A percentile compares a stretch with the other conserved stretches of the same genome.
phyloP scores from a whole-genome alignment of 495 filamentous ascomycete species.

The Aspergillus steynii region DNA sequence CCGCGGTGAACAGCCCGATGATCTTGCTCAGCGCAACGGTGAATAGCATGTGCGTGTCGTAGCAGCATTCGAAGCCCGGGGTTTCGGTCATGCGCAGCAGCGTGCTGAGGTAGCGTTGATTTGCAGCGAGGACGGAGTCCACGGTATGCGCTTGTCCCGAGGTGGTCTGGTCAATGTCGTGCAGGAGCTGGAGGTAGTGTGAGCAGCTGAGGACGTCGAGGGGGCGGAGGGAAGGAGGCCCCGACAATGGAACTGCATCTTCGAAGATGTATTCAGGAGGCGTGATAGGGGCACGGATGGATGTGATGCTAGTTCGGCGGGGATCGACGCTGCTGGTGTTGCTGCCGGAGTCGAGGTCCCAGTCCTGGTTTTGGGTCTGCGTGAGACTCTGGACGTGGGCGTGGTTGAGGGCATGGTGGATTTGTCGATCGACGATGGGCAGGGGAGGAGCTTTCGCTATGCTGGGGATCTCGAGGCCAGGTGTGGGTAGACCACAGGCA shows the following conservation, averaged over 20 bases:
- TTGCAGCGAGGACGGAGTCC: conserved; percentile 17
- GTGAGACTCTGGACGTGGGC: neutral
- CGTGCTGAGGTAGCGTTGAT: conserved; percentile 14
- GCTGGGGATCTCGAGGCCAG: neutral
- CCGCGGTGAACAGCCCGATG: conserved; percentile 12
- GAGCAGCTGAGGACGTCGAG: conserved; percentile 3
- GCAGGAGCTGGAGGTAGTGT: conserved; percentile 16
- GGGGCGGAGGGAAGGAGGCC: neutral
- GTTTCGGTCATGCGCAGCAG: conserved; percentile 14
- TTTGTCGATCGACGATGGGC: neutral
- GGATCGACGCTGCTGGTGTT: conserved; percentile 4
- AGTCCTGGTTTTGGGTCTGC: conserved; percentile 10
- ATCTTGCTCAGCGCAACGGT: conserved; percentile 19
- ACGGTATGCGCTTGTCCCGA: conserved; percentile 1
- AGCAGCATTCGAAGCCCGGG: conserved; percentile 7
- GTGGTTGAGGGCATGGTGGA: too few relatives aligned
- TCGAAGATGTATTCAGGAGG: conserved; percentile 3
- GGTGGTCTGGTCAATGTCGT: conserved; percentile 16
- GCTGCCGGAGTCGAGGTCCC: conserved; percentile 14
- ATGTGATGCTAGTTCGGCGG: conserved; percentile 3
- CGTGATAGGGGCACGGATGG: neutral
- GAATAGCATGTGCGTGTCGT: conserved; percentile 19
- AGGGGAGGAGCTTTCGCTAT: conserved; percentile 1
- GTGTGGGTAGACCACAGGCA: neutral
- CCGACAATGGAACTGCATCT: neutral